A percentile compares a stretch with the other conserved stretches of the same genome.
Conservation (phyloP, 148 eudicot species). For the Rhododendron kiyosumense region DNA sequence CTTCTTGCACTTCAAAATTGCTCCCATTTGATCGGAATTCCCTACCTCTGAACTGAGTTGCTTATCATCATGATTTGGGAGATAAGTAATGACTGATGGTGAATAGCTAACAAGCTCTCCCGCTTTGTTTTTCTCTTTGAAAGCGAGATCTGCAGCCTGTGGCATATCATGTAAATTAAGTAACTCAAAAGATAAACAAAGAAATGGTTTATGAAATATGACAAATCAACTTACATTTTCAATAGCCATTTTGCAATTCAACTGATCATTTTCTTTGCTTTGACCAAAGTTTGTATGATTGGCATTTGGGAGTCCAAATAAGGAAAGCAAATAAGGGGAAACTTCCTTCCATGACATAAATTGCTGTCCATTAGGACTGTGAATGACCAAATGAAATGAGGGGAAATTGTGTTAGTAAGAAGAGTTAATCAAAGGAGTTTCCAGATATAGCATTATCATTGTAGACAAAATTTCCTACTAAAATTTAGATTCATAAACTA, state of each 20-base stretch:
- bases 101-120: slow-evolving; percentile 13
- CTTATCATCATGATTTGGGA: slow-evolving; percentile 28
- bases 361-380: slow-evolving; percentile 81
- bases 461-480: background rate
- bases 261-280: slow-evolving; percentile 19
- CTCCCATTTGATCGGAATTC: slow-evolving; percentile 24
- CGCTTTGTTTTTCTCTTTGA: slow-evolving; percentile 7
- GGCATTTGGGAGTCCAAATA: slow-evolving; percentile 46
- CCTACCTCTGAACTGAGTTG: slow-evolving; percentile 30
- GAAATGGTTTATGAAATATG: background rate
- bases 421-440: slow-evolving; percentile 6
- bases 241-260: slow-evolving; percentile 23
- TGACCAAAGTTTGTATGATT: slow-evolving; percentile 24
- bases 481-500: background rate
- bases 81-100: slow-evolving; percentile 21
- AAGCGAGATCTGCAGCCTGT: slow-evolving; percentile 39
- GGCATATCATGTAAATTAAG: slow-evolving; percentile 5
- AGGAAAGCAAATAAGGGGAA: slow-evolving; percentile 71
- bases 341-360: slow-evolving; percentile 87
- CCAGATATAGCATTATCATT: background rate
- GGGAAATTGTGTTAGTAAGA: slow-evolving; percentile 20
- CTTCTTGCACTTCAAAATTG: slow-evolving; percentile 49
- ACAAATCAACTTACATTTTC: slow-evolving; percentile 46
- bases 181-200: background rate
- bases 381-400: slow-evolving; percentile 18